Evolutionary conservation across 2,329 filamentous ascomycete species (phyloP).

Genomic region (Pyrenophora tritici-repentis): DNA sequence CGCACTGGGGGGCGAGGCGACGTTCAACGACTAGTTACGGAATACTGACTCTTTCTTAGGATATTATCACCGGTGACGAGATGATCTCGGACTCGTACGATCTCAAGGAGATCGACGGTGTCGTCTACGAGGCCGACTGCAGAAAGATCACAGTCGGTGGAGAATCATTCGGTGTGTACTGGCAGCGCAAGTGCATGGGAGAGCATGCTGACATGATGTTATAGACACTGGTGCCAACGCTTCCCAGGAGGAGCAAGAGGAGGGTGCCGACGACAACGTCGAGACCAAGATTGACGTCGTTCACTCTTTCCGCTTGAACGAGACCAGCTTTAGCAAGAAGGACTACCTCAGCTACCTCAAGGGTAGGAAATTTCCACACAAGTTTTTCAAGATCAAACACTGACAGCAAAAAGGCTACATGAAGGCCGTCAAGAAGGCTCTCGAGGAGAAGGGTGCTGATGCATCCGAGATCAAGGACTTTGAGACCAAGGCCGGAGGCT

Average conservation of each 20-base stretch:
- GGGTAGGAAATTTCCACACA: conserved; percentile 58
- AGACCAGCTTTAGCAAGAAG: conserved; percentile 86
- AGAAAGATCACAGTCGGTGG: conserved; percentile 81
- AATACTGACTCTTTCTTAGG: conserved; percentile 60
- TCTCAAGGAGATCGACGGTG: conserved; percentile 76
- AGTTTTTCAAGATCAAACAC: neutral
- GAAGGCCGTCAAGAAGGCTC: conserved; percentile 84
- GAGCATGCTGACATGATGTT: conserved; percentile 8
- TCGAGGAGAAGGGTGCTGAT: conserved; percentile 62
- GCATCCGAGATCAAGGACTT: conserved; percentile 75
- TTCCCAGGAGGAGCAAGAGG: conserved; percentile 87
- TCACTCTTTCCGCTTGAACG: conserved; percentile 85
- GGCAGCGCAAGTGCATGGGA: neutral
- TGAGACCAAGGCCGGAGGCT: conserved; percentile 73
- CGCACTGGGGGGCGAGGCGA: conserved; percentile 6
- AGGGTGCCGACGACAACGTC: conserved; percentile 70
- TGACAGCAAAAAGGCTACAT: conserved; percentile 70
- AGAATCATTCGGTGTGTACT: conserved; percentile 69
- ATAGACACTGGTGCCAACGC: conserved; percentile 92
- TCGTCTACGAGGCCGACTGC: conserved; percentile 91
- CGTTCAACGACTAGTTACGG: neutral
- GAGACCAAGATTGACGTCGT: conserved; percentile 90
- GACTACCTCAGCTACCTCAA: conserved; percentile 82
- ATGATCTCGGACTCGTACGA: conserved; percentile 95
- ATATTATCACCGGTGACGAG: conserved; percentile 88